phyloP scores from a whole-genome alignment of 805 yeast species.

The Ogataea nitratoaversa region DNA sequence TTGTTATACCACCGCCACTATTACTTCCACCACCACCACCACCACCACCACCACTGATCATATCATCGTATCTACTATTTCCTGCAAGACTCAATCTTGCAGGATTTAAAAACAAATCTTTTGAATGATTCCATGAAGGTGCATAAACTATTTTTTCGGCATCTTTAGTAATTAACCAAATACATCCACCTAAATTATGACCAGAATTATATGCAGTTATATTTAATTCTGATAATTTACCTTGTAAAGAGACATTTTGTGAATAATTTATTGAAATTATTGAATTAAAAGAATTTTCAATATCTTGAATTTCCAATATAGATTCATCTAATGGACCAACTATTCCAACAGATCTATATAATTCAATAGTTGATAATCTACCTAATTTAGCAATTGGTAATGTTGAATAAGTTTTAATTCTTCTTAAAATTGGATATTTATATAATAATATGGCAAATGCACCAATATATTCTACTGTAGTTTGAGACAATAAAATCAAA shows the following conservation, averaged over 20 bases:
- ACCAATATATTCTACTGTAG: slow-evolving; percentile 74
- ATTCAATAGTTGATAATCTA: slow-evolving; percentile 77
- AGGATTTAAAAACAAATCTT: slow-evolving; percentile 76
- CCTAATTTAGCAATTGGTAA: slow-evolving; percentile 88
- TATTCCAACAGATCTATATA: slow-evolving; percentile 67
- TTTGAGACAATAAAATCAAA: slow-evolving; percentile 77
- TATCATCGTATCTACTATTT: neutral
- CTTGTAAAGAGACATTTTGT: slow-evolving; percentile 65
- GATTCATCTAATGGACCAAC: slow-evolving; percentile 66
- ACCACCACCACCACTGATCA: neutral
- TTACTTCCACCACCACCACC: neutral
- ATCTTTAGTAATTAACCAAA: slow-evolving; percentile 74
- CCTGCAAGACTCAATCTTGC: slow-evolving; percentile 40
- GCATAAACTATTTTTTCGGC: slow-evolving; percentile 84
- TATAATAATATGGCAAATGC: slow-evolving; percentile 68
- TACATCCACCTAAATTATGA: slow-evolving; percentile 88
- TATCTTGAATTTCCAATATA: slow-evolving; percentile 60
- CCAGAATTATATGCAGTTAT: slow-evolving; percentile 89
- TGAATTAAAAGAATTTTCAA: slow-evolving; percentile 76
- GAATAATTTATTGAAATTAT: slow-evolving; percentile 69
- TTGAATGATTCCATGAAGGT: slow-evolving; percentile 92
- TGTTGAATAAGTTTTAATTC: slow-evolving; percentile 79
- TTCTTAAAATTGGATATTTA: slow-evolving; percentile 53
- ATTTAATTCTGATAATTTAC: slow-evolving; percentile 52
- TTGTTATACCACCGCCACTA: neutral